phyloP scores from a whole-genome alignment of 345 rosid species.

The Microthlaspi erraticum region DNA sequence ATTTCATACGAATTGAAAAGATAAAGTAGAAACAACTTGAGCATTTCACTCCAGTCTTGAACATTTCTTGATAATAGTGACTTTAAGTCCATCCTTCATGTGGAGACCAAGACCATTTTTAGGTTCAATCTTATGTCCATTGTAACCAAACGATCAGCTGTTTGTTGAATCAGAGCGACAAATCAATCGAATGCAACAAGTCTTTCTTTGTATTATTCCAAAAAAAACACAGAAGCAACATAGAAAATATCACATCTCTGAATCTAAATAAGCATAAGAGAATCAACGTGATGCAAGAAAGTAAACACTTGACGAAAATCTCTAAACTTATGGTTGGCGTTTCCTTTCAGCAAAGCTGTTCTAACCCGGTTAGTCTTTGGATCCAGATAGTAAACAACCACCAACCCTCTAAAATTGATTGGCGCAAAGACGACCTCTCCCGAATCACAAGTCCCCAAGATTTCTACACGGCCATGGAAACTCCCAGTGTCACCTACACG shows the following conservation, averaged over 20 bases:
- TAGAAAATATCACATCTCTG: not conserved
- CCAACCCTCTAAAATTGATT: not conserved
- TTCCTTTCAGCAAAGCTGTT: not conserved
- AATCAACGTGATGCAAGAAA: conserved; percentile 3
- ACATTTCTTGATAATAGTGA: no score
- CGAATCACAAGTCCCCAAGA: conserved; percentile 5
- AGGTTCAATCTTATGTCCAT: no score
- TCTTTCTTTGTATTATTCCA: no score
- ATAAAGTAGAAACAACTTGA: no score
- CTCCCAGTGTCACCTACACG: not conserved
- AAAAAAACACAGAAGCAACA: no score
- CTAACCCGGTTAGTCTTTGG: not conserved
- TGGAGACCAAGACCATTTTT: no score
- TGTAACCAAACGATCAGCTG: no score
- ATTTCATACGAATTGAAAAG: no score
- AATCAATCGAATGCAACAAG: no score
- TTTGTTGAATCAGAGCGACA: no score
- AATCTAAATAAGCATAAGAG: not conserved
- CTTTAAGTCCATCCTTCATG: no score
- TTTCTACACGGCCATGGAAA: not conserved
- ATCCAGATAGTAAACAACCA: conserved; percentile 8
- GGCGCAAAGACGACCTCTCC: conserved; percentile 3
- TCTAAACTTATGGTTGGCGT: not conserved
- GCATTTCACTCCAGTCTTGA: no score
- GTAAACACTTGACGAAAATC: not conserved